phyloP scores from a whole-genome alignment of 2,329 filamentous ascomycete genomes.

The Nigrospora sphaerica region DNA sequence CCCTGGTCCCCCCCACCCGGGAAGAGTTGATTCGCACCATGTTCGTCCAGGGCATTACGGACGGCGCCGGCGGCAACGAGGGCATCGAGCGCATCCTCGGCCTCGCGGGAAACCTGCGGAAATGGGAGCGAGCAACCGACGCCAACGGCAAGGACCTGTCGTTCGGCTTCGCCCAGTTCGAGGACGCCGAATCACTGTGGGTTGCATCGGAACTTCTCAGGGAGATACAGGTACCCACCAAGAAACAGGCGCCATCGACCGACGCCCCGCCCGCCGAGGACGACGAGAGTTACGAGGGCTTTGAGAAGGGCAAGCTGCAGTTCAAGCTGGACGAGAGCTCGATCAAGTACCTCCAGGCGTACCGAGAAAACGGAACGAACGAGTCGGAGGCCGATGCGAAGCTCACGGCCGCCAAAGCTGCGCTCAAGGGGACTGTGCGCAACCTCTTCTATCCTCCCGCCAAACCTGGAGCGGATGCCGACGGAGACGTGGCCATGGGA shows the following conservation, averaged over 20 bases:
- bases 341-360: conserved; percentile 77
- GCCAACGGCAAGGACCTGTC: conserved; percentile 62
- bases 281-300: conserved; percentile 39
- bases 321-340: conserved; percentile 78
- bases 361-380: conserved; percentile 60
- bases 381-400: conserved; percentile 58
- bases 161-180: conserved; percentile 95
- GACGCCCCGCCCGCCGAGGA: conserved; percentile 27
- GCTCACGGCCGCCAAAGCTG: conserved; percentile 60
- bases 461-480: conserved; percentile 45
- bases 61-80: conserved; percentile 68
- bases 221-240: conserved; percentile 73
- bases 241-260: conserved; percentile 56
- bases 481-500: conserved; percentile 65
- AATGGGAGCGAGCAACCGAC: conserved; percentile 76
- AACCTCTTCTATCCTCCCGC: conserved; percentile 64
- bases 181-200: conserved; percentile 81
- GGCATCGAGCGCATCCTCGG: conserved; percentile 72
- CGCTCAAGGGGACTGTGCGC: conserved; percentile 60
- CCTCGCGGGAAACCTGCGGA: conserved; percentile 69
- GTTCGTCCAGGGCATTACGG: conserved; percentile 80
- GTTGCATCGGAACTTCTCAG: conserved; percentile 79
- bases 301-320: conserved; percentile 65
- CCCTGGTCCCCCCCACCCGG: conserved; percentile 71
- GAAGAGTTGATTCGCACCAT: conserved; percentile 91